Conservation (phyloP, 768 basidiomycete genomes). For the Tricholomella constricta region DNA sequence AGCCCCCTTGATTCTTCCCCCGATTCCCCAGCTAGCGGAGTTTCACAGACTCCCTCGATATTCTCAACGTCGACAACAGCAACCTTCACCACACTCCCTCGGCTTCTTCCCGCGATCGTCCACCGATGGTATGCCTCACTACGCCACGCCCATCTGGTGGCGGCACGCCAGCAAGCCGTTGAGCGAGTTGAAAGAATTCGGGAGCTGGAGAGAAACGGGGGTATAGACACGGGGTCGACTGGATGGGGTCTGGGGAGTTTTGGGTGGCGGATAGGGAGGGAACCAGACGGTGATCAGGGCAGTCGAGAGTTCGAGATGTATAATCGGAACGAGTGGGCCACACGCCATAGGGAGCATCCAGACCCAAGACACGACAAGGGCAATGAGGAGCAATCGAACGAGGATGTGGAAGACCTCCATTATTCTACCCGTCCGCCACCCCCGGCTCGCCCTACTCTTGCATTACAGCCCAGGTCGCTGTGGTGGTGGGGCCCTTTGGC, state of each 20-base stretch:
- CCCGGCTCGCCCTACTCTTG: constrained; percentile 11
- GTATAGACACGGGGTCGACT: constrained; percentile 26
- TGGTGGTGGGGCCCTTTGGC: constrained; percentile 85
- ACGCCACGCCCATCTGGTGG: constrained; percentile 69
- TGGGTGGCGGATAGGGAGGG: constrained; percentile 38
- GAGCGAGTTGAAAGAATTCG: constrained; percentile 68
- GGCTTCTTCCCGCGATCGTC: constrained; percentile 41
- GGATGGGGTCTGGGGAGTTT: constrained; percentile 82
- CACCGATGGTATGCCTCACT: constrained; percentile 61
- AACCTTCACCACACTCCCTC: constrained; percentile 33
- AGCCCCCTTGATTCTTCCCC: constrained; percentile 7
- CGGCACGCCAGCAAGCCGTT: constrained; percentile 69
- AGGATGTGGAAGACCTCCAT: neutral
- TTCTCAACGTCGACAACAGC: constrained; percentile 17
- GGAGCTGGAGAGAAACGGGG: constrained; percentile 50
- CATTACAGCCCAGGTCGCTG: constrained; percentile 40
- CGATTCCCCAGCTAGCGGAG: constrained; percentile 4
- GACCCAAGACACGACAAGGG: neutral
- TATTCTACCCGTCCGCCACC: constrained; percentile 3
- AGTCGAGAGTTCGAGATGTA: constrained; percentile 25
- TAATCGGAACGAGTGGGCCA: constrained; percentile 10
- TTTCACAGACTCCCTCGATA: constrained; percentile 6
- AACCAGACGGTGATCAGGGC: neutral
- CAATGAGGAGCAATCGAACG: constrained; percentile 3
- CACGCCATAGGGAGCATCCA: constrained; percentile 14